Conservation (phyloP, 2,329 filamentous ascomycete genomes). For the Beauveria varroae region DNA sequence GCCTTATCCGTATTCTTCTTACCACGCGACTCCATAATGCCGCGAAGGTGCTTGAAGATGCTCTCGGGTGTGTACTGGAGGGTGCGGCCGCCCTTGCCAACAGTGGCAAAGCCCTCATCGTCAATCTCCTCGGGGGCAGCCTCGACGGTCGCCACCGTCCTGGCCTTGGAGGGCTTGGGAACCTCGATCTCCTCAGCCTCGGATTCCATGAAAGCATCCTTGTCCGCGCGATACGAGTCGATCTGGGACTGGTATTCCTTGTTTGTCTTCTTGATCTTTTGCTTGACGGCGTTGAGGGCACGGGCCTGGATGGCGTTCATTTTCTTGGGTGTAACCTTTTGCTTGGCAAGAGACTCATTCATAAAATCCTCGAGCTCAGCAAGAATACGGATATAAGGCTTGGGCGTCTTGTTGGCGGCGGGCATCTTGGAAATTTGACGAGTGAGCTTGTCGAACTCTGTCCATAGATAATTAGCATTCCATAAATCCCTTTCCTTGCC, state of each 20-base stretch:
- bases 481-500: background rate
- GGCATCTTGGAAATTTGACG: constrained; percentile 74
- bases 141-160: constrained; percentile 37
- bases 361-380: constrained; percentile 91
- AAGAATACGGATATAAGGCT: constrained; percentile 86
- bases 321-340: constrained; percentile 94
- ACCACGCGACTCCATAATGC: constrained; percentile 90
- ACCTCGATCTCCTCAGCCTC: constrained; percentile 57
- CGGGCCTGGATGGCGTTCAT: constrained; percentile 96
- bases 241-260: constrained; percentile 87
- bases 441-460: constrained; percentile 93
- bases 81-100: constrained; percentile 82
- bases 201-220: constrained; percentile 82
- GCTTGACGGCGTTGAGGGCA: constrained; percentile 93
- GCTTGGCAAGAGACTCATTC: constrained; percentile 89
- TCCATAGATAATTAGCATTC: constrained; percentile 15
- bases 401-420: constrained; percentile 72
- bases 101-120: constrained; percentile 81
- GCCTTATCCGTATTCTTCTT: constrained; percentile 97
- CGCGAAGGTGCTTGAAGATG: constrained; percentile 92
- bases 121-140: constrained; percentile 50
- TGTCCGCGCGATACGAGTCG: constrained; percentile 77
- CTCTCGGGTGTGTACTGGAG: constrained; percentile 93
- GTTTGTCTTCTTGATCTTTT: constrained; percentile 98
- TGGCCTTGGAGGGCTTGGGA: constrained; percentile 42